These are phyloP conservation scores for Daldinia sp. DNA, from an alignment of 2,329 filamentous ascomycete genomes.

Conservation along the genomic window DNA sequence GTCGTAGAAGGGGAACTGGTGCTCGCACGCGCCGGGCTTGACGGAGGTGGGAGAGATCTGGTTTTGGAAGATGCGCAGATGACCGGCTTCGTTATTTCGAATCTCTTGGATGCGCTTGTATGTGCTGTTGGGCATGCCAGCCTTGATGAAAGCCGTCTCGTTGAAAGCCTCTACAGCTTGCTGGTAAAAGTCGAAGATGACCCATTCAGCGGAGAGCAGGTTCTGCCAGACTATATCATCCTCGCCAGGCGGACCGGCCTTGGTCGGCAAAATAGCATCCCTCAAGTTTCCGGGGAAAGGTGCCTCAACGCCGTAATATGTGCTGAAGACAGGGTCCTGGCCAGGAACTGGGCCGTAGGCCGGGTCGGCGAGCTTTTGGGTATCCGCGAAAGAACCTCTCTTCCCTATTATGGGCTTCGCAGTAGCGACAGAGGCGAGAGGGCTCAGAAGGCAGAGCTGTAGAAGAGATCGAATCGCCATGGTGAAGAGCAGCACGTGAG, in stretches of 20 bases:
- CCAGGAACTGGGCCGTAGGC: constrained; percentile 47
- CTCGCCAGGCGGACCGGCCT: constrained; percentile 42
- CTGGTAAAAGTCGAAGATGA: constrained; percentile 55
- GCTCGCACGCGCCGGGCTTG: constrained; percentile 48
- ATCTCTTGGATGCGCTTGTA: constrained; percentile 48
- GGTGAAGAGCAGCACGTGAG: constrained; percentile 5
- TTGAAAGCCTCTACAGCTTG: constrained; percentile 54
- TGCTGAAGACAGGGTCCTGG: constrained; percentile 46
- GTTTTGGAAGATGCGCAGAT: constrained; percentile 55
- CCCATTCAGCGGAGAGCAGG: constrained; percentile 54
- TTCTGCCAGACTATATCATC: constrained; percentile 57
- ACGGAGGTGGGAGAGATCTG: constrained; percentile 52
- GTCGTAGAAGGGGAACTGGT: constrained; percentile 39
- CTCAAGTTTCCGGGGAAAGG: constrained; percentile 51
- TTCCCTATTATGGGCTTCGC: constrained; percentile 27
- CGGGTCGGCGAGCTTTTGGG: constrained; percentile 41
- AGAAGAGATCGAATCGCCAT: constrained; percentile 36
- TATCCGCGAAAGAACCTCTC: constrained; percentile 19
- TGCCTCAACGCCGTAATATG: constrained; percentile 45
- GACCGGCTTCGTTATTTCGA: constrained; percentile 56
- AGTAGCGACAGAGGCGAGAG: constrained; percentile 21
- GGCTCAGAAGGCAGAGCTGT: constrained; percentile 31
- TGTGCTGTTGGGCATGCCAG: constrained; percentile 50
- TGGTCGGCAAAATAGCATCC: constrained; percentile 44
- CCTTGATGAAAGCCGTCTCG: constrained; percentile 43